Evolutionary conservation across 257 asterid species (phyloP).

Genomic region (Ophiorrhiza pumila): DNA sequence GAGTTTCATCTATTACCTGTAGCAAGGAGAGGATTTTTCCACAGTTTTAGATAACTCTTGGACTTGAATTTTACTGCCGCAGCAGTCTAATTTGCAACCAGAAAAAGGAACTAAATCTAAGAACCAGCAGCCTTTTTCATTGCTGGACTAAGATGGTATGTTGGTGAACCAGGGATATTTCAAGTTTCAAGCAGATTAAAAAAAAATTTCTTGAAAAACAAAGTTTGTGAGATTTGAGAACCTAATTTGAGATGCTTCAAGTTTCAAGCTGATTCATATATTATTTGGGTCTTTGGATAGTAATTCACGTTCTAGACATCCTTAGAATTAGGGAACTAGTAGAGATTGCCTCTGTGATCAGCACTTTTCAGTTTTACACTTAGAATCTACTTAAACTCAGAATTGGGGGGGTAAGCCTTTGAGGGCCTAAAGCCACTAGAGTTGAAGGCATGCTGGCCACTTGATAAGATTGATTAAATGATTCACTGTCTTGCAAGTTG

Average conservation of each 20-base stretch:
- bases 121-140: neutral
- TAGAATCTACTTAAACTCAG: neutral
- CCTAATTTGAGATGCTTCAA: neutral
- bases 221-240: neutral
- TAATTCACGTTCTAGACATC: neutral
- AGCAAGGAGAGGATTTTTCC: slow-evolving; percentile 10
- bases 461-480: neutral
- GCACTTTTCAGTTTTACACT: neutral
- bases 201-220: neutral
- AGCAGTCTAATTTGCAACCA: neutral
- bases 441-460: neutral
- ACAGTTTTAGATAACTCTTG: neutral
- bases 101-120: neutral
- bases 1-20: slow-evolving; percentile 89
- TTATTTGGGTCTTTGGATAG: neutral
- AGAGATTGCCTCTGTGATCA: neutral
- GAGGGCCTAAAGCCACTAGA: neutral
- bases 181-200: neutral
- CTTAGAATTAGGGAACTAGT: neutral
- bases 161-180: neutral
- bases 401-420: neutral
- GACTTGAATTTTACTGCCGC: neutral
- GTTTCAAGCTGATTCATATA: neutral
- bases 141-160: neutral
- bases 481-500: neutral